Conservation (phyloP, 106 monocot genomes). For the Dioscorea dumetorum region DNA sequence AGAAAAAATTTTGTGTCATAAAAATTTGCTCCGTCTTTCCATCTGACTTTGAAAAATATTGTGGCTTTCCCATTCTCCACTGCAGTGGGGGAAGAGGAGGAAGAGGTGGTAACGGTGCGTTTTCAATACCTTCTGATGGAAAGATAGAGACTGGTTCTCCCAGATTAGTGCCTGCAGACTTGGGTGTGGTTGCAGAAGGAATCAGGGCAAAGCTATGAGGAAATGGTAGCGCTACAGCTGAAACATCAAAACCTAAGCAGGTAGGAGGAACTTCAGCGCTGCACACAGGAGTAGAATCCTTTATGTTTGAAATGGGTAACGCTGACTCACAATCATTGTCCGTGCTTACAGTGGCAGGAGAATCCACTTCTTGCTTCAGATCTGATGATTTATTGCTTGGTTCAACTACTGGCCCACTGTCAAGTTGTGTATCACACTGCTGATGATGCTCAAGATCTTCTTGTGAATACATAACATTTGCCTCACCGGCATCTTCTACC, state of each 20-base stretch:
- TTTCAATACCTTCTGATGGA: constrained; percentile 21
- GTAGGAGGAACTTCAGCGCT: constrained; percentile 9
- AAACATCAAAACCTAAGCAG: constrained; percentile 11
- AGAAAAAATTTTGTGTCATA: constrained; percentile 2
- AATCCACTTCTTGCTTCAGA: constrained; percentile 10
- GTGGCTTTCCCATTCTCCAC: constrained; percentile 80
- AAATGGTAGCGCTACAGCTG: background rate
- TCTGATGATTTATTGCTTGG: constrained; percentile 5
- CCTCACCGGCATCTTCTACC: constrained; percentile 11
- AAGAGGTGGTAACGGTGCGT: constrained; percentile 70
- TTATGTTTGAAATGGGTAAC: constrained; percentile 8
- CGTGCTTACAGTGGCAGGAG: background rate
- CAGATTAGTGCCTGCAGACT: background rate
- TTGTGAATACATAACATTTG: constrained; percentile 6
- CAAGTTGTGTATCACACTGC: constrained; percentile 7
- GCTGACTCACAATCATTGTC: background rate
- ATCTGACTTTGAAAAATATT: constrained; percentile 15
- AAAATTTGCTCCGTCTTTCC: constrained; percentile 6
- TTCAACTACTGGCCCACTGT: constrained; percentile 9
- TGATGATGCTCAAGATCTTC: constrained; percentile 12
- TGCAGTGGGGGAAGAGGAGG: constrained; percentile 82
- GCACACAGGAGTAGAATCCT: constrained; percentile 6
- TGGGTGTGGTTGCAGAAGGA: background rate
- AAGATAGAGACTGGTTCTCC: constrained; percentile 7
- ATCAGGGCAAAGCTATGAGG: background rate